A percentile compares a stretch with the other conserved stretches of the same genome.
These are phyloP conservation scores for Yamadazyma diospyri DNA, from an alignment of 1,139 yeast genomes.

Conservation along the genomic window DNA sequence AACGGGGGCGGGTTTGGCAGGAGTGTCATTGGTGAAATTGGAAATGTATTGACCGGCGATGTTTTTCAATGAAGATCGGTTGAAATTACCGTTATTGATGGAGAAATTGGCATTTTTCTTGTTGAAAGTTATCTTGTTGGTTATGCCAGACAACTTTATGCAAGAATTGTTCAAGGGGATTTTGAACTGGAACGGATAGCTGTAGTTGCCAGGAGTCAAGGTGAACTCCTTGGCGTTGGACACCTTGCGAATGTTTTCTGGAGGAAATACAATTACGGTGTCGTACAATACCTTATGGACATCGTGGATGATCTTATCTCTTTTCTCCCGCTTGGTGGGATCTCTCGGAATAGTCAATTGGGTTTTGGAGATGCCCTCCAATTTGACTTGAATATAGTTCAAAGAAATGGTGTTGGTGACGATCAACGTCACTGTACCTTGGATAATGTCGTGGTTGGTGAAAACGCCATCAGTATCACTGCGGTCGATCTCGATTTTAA, in stretches of 20 bases:
- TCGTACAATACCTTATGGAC: conserved; percentile 56
- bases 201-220: conserved; percentile 56
- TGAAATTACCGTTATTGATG: conserved; percentile 36
- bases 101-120: conserved; percentile 28
- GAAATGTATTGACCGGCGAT: conserved; percentile 19
- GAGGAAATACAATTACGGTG: conserved; percentile 58
- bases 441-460: conserved; percentile 48
- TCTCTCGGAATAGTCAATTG: conserved; percentile 28
- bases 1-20: neutral
- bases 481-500: conserved; percentile 36
- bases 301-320: conserved; percentile 34
- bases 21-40: conserved; percentile 1
- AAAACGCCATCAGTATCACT: conserved; percentile 41
- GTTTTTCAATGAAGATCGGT: conserved; percentile 17
- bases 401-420: conserved; percentile 47
- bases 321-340: conserved; percentile 14
- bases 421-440: conserved; percentile 45
- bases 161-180: conserved; percentile 54
- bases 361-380: conserved; percentile 53
- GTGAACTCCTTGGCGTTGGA: conserved; percentile 53
- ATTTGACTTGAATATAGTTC: conserved; percentile 52
- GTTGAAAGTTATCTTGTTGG: conserved; percentile 38
- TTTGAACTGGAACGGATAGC: conserved; percentile 54
- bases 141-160: conserved; percentile 38
- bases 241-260: conserved; percentile 47